phyloP scores from a whole-genome alignment of 2,329 filamentous ascomycete species.

The Hypoxylon sp. region DNA sequence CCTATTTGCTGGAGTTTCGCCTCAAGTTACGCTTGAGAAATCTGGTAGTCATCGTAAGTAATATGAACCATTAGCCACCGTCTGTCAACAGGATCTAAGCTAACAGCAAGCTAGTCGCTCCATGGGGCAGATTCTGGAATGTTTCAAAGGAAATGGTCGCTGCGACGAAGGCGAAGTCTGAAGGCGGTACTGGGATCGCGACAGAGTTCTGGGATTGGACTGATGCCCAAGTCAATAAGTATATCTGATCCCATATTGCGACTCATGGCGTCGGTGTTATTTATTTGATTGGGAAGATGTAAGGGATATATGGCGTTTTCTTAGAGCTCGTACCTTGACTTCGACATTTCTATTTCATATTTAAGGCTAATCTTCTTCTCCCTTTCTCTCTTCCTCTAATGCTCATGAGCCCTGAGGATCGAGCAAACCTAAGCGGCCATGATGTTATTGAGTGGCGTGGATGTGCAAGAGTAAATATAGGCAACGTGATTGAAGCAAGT shows the following conservation, averaged over 20 bases:
- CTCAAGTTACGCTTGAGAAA: slow-evolving; percentile 58
- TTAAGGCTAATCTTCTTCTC: background rate
- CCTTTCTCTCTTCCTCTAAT: background rate
- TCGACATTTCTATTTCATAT: background rate
- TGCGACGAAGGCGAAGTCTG: slow-evolving; percentile 51
- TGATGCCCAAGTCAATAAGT: slow-evolving; percentile 55
- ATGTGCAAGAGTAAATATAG: background rate
- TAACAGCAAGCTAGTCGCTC: slow-evolving; percentile 50
- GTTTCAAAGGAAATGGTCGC: slow-evolving; percentile 50
- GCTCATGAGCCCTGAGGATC: background rate
- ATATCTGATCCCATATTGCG: slow-evolving; percentile 30
- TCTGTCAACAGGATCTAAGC: background rate
- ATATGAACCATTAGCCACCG: too few species aligned
- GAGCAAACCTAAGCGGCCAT: too few species aligned
- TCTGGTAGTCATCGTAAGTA: slow-evolving; percentile 52
- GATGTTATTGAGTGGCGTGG: too few species aligned
- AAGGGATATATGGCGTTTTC: background rate
- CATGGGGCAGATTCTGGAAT: slow-evolving; percentile 56
- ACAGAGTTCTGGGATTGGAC: slow-evolving; percentile 60
- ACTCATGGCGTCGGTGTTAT: background rate
- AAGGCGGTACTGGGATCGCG: slow-evolving; percentile 56
- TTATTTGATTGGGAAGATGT: slow-evolving; percentile 1
- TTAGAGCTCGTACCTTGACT: background rate
- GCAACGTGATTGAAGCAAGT: background rate
- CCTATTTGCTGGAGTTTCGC: slow-evolving; percentile 61